phyloP scores from a whole-genome alignment of 2,329 filamentous ascomycete species.

The Zelopaecilomyces penicillatus region DNA sequence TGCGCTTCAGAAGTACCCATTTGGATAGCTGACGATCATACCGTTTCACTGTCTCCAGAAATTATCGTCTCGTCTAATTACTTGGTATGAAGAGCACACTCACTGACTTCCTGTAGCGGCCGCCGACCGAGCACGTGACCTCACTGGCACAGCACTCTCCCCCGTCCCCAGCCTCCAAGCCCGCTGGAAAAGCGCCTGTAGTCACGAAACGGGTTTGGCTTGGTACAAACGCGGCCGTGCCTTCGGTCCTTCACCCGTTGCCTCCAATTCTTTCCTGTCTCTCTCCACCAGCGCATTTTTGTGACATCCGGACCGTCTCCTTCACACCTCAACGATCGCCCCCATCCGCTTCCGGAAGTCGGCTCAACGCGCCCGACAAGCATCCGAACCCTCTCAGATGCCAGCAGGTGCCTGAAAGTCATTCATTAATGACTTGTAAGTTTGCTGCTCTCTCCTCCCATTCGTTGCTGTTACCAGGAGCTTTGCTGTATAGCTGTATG shows the following conservation, averaged over 20 bases:
- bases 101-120: no score
- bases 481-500: slow-evolving; percentile 27
- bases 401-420: slow-evolving; percentile 28
- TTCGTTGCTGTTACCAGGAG: slow-evolving; percentile 21
- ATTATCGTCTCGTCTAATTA: no score
- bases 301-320: slow-evolving; percentile 24
- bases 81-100: no score
- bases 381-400: slow-evolving; percentile 17
- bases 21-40: no score
- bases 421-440: slow-evolving; percentile 45
- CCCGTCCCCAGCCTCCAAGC: no score
- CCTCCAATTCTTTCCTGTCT: slow-evolving; percentile 33
- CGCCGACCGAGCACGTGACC: no score
- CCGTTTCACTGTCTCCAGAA: no score
- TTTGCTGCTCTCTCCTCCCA: slow-evolving; percentile 21
- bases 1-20: no score
- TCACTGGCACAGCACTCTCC: no score
- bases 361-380: slow-evolving; percentile 17
- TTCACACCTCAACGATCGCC: slow-evolving; percentile 24
- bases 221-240: slow-evolving; percentile 20
- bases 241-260: slow-evolving; percentile 16
- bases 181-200: neutral
- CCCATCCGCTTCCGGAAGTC: slow-evolving; percentile 14
- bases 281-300: slow-evolving; percentile 28
- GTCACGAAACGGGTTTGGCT: slow-evolving; percentile 15